phyloP scores from a whole-genome alignment of 2,329 filamentous ascomycete genomes.

The Penicillium capsulatum region DNA sequence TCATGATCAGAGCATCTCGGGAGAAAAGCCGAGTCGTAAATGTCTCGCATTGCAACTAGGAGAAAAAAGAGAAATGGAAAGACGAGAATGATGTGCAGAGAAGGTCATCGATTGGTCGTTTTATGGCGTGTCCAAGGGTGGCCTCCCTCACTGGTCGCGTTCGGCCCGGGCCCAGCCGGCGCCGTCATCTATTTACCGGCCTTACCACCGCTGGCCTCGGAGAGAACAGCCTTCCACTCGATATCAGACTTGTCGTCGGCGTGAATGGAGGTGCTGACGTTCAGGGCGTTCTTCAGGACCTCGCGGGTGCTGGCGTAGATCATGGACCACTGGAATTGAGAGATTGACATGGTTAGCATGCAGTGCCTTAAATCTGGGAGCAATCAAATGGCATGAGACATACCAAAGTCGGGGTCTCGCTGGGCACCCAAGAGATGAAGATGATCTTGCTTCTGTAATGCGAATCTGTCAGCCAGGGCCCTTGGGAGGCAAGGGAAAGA shows the following conservation, averaged over 20 bases:
- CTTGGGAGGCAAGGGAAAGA: background rate
- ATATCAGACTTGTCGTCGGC: conserved; percentile 42
- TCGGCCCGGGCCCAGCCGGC: conserved; percentile 37
- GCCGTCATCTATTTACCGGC: conserved; percentile 33
- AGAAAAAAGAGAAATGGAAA: conserved; percentile 12
- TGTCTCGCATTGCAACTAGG: conserved; percentile 39
- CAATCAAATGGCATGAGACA: conserved; percentile 15
- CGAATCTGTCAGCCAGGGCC: conserved; percentile 16
- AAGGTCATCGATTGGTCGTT: conserved; percentile 28
- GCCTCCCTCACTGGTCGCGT: conserved; percentile 21
- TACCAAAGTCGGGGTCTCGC: conserved; percentile 40
- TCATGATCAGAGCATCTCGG: conserved; percentile 10
- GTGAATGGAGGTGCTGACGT: conserved; percentile 40
- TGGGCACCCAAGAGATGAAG: conserved; percentile 49
- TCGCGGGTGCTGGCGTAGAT: conserved; percentile 50
- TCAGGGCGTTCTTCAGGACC: conserved; percentile 47
- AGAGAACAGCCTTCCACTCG: conserved; percentile 40
- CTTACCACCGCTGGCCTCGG: conserved; percentile 41
- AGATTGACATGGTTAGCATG: no score
- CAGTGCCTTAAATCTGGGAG: no score
- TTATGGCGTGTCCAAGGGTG: conserved; percentile 19
- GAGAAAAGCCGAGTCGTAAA: conserved; percentile 32
- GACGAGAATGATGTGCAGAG: conserved; percentile 27
- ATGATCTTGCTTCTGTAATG: conserved; percentile 47
- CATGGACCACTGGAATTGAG: conserved; percentile 42